These are phyloP conservation scores for Cladobotryum protrusum DNA, from an alignment of 2,329 filamentous ascomycete species.

Conservation along the genomic window DNA sequence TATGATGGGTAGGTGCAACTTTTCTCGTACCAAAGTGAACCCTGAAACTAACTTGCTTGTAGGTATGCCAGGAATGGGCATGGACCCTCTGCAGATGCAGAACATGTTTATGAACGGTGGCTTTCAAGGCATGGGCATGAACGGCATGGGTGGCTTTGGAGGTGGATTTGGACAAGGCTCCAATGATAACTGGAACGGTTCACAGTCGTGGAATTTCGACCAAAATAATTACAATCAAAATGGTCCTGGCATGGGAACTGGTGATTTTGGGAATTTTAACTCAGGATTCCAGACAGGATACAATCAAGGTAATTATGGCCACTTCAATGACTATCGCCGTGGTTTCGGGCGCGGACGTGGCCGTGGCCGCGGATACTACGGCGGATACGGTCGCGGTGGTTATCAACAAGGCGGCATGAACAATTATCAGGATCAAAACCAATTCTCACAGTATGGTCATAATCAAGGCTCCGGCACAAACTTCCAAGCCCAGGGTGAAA, in stretches of 20 bases:
- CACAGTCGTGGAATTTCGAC: constrained; percentile 76
- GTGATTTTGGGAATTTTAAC: constrained; percentile 76
- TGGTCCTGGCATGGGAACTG: constrained; percentile 72
- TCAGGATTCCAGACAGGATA: constrained; percentile 70
- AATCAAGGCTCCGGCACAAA: constrained; percentile 6
- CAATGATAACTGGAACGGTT: constrained; percentile 75
- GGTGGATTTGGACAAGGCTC: constrained; percentile 55
- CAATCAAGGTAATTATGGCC: constrained; percentile 79
- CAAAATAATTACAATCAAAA: constrained; percentile 88
- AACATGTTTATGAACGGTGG: constrained; percentile 74
- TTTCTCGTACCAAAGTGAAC: neutral
- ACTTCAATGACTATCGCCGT: constrained; percentile 72
- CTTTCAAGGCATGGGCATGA: constrained; percentile 72
- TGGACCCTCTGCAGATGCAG: constrained; percentile 76
- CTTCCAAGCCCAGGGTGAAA: constrained; percentile 16
- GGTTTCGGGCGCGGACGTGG: constrained; percentile 62
- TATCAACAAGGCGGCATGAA: constrained; percentile 38
- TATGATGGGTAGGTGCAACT: constrained; percentile 73
- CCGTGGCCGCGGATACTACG: constrained; percentile 56
- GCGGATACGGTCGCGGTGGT: constrained; percentile 51
- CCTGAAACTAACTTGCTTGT: constrained; percentile 22
- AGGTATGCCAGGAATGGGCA: constrained; percentile 79
- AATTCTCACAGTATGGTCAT: constrained; percentile 24
- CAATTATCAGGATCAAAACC: constrained; percentile 30
- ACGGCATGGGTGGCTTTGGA: constrained; percentile 70